Evolutionary conservation across 176 grass and related monocot species (phyloP).

Genomic region (Leersia perrieri): DNA sequence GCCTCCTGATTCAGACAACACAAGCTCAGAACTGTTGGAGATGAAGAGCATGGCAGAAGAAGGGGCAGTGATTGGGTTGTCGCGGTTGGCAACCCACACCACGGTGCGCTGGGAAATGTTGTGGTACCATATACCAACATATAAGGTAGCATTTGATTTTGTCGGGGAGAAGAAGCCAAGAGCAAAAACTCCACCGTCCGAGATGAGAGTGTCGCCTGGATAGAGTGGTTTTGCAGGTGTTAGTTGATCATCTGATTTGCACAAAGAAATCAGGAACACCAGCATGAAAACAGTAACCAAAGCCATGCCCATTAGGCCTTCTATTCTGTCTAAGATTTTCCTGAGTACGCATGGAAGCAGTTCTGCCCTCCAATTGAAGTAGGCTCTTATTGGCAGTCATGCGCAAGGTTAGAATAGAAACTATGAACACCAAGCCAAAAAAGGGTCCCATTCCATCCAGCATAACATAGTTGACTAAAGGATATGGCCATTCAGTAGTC

Average conservation of each 20-base stretch:
- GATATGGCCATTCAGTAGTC: not conserved
- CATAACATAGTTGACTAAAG: not conserved
- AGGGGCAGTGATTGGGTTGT: not conserved
- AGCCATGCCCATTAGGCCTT: not conserved
- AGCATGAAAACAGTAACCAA: not conserved
- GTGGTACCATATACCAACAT: conserved; percentile 48
- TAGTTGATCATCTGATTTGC: conserved; percentile 19
- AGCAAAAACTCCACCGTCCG: conserved; percentile 1
- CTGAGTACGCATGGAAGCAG: not conserved
- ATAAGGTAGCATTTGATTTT: not conserved
- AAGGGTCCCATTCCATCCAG: not conserved
- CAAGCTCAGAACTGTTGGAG: not conserved
- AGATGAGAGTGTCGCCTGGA: not conserved
- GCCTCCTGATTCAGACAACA: not conserved
- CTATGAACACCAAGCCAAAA: not conserved
- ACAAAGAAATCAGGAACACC: not conserved
- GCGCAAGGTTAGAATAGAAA: not conserved
- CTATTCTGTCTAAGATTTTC: not conserved
- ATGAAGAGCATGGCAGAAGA: conserved; percentile 5
- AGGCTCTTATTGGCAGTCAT: not conserved
- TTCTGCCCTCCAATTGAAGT: not conserved
- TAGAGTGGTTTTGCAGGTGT: conserved; percentile 7
- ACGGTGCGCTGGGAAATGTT: not conserved
- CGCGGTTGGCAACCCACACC: conserved; percentile 50
- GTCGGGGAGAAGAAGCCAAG: conserved; percentile 31